Evolutionary conservation across 2,329 filamentous ascomycete genomes (phyloP).

Genomic region (Lachnellula cervina): DNA sequence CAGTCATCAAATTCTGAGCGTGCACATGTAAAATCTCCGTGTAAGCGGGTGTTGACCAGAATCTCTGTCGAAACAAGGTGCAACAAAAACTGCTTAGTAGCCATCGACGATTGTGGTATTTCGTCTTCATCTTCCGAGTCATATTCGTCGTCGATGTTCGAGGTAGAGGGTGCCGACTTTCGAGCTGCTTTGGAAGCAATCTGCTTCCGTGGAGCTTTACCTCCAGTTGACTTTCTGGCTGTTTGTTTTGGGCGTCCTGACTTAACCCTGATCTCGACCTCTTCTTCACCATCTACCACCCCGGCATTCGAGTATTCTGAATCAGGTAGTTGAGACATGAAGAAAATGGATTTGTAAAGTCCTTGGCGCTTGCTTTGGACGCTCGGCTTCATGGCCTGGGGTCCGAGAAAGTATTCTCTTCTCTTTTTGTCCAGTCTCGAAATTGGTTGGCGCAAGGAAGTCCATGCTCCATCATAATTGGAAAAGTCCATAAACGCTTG

Average conservation of each 20-base stretch:
- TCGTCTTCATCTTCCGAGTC: conserved; percentile 10
- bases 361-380: conserved; percentile 22
- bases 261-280: conserved; percentile 15
- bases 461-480: conserved; percentile 22
- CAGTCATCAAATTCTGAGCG: conserved; percentile 56
- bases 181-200: conserved; percentile 87
- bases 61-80: conserved; percentile 53
- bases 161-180: conserved; percentile 2
- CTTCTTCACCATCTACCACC: conserved; percentile 22
- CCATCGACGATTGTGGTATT: conserved; percentile 33
- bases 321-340: conserved; percentile 27
- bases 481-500: conserved; percentile 32
- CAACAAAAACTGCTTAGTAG: conserved; percentile 52
- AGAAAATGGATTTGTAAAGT: conserved; percentile 26
- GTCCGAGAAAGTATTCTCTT: conserved; percentile 25
- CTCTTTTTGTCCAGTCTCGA: conserved; percentile 15
- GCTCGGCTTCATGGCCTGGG: conserved; percentile 15
- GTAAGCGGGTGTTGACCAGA: conserved; percentile 44
- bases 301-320: conserved; percentile 11
- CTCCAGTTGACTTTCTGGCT: conserved; percentile 68
- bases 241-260: conserved; percentile 1
- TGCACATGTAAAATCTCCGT: conserved; percentile 49
- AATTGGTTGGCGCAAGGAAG: conserved; percentile 16
- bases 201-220: conserved; percentile 79
- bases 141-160: conserved; percentile 7